Conservation (phyloP, 2,329 filamentous ascomycete species). For the Zymoseptoria passerinii region DNA sequence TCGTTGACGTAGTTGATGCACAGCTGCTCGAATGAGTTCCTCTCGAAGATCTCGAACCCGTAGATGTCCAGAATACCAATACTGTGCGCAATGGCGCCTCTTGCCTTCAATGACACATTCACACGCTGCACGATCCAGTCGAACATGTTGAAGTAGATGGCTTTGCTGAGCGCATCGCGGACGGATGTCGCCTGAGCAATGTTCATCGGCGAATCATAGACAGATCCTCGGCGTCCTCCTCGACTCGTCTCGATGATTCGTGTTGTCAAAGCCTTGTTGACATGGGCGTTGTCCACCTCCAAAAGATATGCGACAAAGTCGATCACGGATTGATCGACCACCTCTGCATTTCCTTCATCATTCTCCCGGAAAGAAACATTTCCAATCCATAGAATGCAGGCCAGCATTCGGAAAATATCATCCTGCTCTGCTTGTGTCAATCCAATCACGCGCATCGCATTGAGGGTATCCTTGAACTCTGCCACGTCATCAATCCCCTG, state of each 20-base stretch:
- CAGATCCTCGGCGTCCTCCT: constrained; percentile 56
- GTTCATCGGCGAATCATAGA: constrained; percentile 74
- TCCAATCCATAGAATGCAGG: constrained; percentile 85
- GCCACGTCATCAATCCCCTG: constrained; percentile 85
- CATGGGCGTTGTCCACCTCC: constrained; percentile 70
- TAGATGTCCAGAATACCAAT: constrained; percentile 99
- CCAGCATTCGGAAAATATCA: constrained; percentile 90
- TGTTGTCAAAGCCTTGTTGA: constrained; percentile 81
- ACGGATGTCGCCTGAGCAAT: constrained; percentile 77
- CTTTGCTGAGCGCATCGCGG: constrained; percentile 84
- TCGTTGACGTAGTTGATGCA: constrained; percentile 99
- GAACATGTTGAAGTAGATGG: constrained; percentile 95
- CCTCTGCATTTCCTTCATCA: constrained; percentile 77
- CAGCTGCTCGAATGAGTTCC: constrained; percentile 97
- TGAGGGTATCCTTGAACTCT: constrained; percentile 81
- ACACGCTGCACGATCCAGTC: constrained; percentile 98
- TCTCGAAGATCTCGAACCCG: constrained; percentile 98
- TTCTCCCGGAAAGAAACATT: constrained; percentile 90
- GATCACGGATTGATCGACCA: constrained; percentile 81
- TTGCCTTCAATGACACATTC: constrained; percentile 77
- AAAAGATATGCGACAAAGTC: constrained; percentile 92
- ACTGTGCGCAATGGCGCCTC: constrained; percentile 66
- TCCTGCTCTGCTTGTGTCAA: constrained; percentile 83
- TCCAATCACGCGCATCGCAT: constrained; percentile 93
- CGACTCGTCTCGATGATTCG: constrained; percentile 69